Evolutionary conservation across 2,329 filamentous ascomycete species (phyloP), one percentile per base, ranked within the genome.

Genomic region (Tolypocladium capitatum): DNA sequence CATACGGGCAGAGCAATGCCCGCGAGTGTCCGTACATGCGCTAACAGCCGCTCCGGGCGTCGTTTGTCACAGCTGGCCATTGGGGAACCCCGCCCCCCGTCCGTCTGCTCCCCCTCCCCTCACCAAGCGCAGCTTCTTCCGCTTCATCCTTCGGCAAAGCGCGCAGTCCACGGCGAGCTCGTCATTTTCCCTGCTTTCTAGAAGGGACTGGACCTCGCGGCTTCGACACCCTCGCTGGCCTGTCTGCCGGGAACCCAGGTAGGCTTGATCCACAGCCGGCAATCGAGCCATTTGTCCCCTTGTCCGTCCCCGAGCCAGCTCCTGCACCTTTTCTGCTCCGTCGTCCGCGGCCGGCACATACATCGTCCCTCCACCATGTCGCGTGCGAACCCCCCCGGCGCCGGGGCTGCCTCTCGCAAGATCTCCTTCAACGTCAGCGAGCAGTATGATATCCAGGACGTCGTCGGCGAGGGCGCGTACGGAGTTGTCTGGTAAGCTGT

Each of bases 361-460:
- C 38, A 4, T 41, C 16, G 38, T 21, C 38, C 45, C 48, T 49
- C 48, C 48, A 46, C 35, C 60, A 79, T 80, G 76, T 80, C 76
- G 62, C 76, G 76, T 60, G 61, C 75, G 50, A 69, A 72, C 60
- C 66, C 74, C 55, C 76, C 72, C 59, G 80, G 72, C 64, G 75
- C 74, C 66, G 69, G 75, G 49, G 69, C 75, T 60, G 78, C 78
- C 59, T 83, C 81, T 59, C 80, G 92, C 65, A 98, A 97, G 79
- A 98, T 98, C 67, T 97, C 90, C 48, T 98, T 98, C 82, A 98
- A 98, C 64, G 92, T 98, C 53, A 96, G 90, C 62, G 92, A 98
- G 69, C 92, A 98, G 68, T 98, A 98, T 66, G 92, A 98, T 63
- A 98, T 98, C 56, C 91, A 97, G 67, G 92, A 98, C 82, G 92